Conservation (phyloP, 1,139 yeast genomes). For the Candida pseudoviswanathii region DNA sequence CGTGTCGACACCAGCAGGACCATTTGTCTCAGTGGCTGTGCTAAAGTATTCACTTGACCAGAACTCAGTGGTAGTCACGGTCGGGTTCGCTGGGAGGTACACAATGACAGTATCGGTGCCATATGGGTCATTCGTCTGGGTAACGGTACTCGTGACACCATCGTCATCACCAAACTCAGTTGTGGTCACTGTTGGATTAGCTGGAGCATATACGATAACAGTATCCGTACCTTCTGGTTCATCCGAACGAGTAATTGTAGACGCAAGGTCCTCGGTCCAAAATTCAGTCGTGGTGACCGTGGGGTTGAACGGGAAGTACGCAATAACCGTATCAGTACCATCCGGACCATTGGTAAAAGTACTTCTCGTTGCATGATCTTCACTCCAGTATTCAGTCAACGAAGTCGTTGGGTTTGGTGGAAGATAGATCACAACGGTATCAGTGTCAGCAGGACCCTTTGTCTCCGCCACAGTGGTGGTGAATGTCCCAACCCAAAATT, state of each 20-base stretch:
- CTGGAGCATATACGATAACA: constrained; percentile 16
- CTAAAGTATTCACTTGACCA: constrained; percentile 6
- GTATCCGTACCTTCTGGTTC: constrained; percentile 13
- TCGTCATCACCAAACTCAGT: constrained; percentile 8
- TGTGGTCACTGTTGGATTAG: constrained; percentile 12
- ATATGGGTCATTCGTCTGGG: constrained; percentile 7
- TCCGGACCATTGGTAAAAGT: not conserved
- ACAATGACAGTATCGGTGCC: constrained; percentile 23
- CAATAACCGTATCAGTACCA: constrained; percentile 6
- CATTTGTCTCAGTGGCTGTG: constrained; percentile 1
- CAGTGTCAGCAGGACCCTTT: constrained; percentile 16
- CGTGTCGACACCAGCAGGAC: constrained; percentile 15
- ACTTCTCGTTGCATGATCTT: too few relatives aligned
- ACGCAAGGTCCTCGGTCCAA: constrained; percentile 14
- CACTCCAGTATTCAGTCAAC: too few relatives aligned
- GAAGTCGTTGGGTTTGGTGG: constrained; percentile 8
- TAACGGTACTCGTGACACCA: not conserved
- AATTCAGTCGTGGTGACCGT: constrained; percentile 1
- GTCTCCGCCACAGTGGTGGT: constrained; percentile 15
- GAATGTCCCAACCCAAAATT: constrained; percentile 5
- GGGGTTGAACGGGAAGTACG: not conserved
- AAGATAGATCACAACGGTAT: constrained; percentile 20
- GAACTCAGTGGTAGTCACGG: constrained; percentile 16
- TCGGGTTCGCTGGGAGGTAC: constrained; percentile 20
- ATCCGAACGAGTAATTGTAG: constrained; percentile 6